Percentiles rank a stretch among this genome's conserved stretches.
phyloP scores from a whole-genome alignment of 192 early-diverging fungal species.

The Coemansia sp. region DNA sequence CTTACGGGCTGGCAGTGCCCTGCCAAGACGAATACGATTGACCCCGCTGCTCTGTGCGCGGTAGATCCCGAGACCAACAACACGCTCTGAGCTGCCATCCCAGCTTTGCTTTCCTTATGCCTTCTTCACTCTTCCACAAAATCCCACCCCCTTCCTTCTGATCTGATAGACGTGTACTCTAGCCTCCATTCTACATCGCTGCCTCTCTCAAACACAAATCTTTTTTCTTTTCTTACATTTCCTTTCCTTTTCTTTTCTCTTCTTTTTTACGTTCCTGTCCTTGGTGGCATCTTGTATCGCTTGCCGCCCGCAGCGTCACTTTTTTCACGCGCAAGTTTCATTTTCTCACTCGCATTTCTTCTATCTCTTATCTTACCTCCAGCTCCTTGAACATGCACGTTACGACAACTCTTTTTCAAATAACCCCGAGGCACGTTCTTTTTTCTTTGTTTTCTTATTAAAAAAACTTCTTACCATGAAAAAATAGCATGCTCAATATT shows the following conservation, averaged over 20 bases:
- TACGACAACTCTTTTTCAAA: neutral
- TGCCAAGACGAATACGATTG: constrained; percentile 56
- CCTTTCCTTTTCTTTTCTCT: constrained; percentile 1
- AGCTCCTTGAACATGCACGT: constrained; percentile 5
- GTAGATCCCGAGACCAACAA: constrained; percentile 52
- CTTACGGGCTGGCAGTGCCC: constrained; percentile 55
- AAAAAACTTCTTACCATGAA: neutral
- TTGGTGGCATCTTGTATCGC: constrained; percentile 4
- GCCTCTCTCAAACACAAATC: constrained; percentile 4
- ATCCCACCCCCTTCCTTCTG: constrained; percentile 7
- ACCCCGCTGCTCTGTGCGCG: constrained; percentile 56
- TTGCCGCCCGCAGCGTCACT: constrained; percentile 2
- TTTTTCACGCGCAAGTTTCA: constrained; percentile 15
- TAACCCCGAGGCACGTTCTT: neutral
- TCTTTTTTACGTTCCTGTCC: constrained; percentile 8
- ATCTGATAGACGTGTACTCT: constrained; percentile 51
- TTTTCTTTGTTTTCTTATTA: neutral
- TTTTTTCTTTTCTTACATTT: constrained; percentile 8
- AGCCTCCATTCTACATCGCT: constrained; percentile 24
- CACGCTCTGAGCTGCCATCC: constrained; percentile 30
- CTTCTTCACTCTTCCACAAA: constrained; percentile 4
- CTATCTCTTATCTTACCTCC: constrained; percentile 9
- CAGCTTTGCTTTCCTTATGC: constrained; percentile 8
- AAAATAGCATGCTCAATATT: neutral
- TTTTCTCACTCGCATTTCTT: constrained; percentile 10